Evolutionary conservation across 306 rosid species (phyloP), one percentile per base, ranked within the genome.

Genomic region (Cicer arietinum): DNA sequence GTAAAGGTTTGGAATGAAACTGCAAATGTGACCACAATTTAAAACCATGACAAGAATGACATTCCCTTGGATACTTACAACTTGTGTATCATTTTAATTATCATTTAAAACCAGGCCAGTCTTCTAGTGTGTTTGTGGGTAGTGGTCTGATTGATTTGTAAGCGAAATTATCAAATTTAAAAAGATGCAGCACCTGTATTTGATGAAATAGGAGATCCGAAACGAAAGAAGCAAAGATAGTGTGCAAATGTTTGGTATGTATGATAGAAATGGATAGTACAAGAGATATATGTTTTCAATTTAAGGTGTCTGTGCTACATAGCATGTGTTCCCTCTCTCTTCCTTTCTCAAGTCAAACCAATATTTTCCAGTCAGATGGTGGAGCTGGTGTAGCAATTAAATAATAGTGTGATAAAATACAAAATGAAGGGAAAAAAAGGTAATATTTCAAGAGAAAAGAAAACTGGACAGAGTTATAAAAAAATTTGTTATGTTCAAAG

Each of bases 81-180:
- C 9, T 54, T 18, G 12, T 54, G 35, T 8, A 54, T 30, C 60
- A 18, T 30, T 17, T 17, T 17, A 5, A 17, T 53, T 17, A n/a
- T n/a, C n/a, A n/a, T n/a, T n/a, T n/a, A n/a, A 87, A 89, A 74
- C 83, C 90, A 50, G 89, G 90, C 30, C 88, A 88, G 92, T 75
- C 41, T 43, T 78, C 86, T 14, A 91, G 89, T 78, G 86, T 86
- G 43, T 89, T 86, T 76, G 83, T 89, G 71, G 89, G 89, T 13
- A 81, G 92, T 85, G 92, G 91, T 80, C 75, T 86, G 16, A 72
- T 89, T 43, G 84, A 77, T 59, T 7, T 89, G 65, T 84, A 86
- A 59, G 80, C 89, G 0, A 91, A 87, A 71, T 62, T 75, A 40
- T 84, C 45, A 10, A 7, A 73, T 7, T 73, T 87, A 6, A 40